Evolutionary conservation across 1,284 basidiomycete species (phyloP).

Genomic region (Thelephora terrestris): DNA sequence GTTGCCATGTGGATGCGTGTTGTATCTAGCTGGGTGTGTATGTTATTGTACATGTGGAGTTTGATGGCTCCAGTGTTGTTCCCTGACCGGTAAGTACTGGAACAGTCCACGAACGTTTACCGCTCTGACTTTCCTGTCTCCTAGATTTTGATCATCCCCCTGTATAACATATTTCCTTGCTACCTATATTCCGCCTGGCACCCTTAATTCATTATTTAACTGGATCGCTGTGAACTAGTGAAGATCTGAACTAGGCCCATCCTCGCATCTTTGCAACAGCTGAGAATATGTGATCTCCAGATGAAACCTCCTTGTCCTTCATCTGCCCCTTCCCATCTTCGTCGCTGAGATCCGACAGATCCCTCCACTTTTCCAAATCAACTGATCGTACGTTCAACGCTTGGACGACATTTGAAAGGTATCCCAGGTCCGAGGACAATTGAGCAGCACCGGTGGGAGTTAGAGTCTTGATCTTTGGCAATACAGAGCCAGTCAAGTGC

Average conservation of each 20-base stretch:
- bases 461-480: conserved; percentile 54
- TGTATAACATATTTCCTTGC: conserved; percentile 10
- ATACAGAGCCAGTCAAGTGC: conserved; percentile 56
- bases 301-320: conserved; percentile 20
- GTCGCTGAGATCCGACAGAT: conserved; percentile 49
- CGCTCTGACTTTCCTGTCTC: neutral
- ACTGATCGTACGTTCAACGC: conserved; percentile 82
- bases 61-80: conserved; percentile 81
- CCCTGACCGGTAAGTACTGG: conserved; percentile 61
- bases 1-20: conserved; percentile 99
- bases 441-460: conserved; percentile 67
- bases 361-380: conserved; percentile 67
- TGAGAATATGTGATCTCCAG: conserved; percentile 10
- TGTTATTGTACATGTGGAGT: conserved; percentile 85
- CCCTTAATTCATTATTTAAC: too few relatives aligned
- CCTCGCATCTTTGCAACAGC: conserved; percentile 11
- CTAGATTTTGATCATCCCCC: neutral
- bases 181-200: too few relatives aligned
- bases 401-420: conserved; percentile 84
- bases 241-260: conserved; percentile 3
- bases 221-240: too few relatives aligned
- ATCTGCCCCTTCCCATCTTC: conserved; percentile 37
- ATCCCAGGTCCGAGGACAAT: conserved; percentile 80
- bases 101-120: neutral
- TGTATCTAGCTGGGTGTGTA: conserved; percentile 92